phyloP scores from a whole-genome alignment of 2,329 filamentous ascomycete genomes.

The Scedosporium minutisporum region DNA sequence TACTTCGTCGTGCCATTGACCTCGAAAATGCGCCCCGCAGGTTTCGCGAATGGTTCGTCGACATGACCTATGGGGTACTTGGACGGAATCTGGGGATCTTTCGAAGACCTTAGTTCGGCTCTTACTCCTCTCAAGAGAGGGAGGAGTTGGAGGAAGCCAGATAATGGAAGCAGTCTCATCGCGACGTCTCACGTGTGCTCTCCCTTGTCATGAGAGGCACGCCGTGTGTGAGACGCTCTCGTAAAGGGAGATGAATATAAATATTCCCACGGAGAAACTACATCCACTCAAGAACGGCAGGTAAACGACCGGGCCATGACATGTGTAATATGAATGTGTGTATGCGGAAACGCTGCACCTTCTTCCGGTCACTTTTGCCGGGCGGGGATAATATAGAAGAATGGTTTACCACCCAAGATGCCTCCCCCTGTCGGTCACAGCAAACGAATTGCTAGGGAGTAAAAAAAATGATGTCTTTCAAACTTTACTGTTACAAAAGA shows the following conservation, averaged over 20 bases:
- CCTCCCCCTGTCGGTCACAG: not conserved
- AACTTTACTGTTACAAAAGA: no score
- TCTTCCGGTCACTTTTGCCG: not conserved
- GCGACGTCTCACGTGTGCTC: not conserved
- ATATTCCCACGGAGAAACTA: not conserved
- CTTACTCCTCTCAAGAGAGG: not conserved
- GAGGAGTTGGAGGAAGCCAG: not conserved
- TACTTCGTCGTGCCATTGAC: not conserved
- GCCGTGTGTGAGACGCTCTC: not conserved
- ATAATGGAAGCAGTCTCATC: not conserved
- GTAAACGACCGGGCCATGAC: not conserved
- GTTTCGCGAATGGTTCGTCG: conserved; percentile 3
- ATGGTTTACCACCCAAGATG: not conserved
- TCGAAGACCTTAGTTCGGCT: not conserved
- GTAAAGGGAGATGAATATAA: not conserved
- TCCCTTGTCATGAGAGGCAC: not conserved
- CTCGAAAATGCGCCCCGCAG: not conserved
- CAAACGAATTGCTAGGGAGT: not conserved
- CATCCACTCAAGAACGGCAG: not conserved
- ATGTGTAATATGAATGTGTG: not conserved
- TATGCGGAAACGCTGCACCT: not conserved
- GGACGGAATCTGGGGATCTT: not conserved
- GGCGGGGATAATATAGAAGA: not conserved
- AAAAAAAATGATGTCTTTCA: no score
- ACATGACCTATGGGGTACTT: conserved; percentile 2